Conservation (phyloP, 345 rosid genomes). For the Aquilaria sinensis region DNA sequence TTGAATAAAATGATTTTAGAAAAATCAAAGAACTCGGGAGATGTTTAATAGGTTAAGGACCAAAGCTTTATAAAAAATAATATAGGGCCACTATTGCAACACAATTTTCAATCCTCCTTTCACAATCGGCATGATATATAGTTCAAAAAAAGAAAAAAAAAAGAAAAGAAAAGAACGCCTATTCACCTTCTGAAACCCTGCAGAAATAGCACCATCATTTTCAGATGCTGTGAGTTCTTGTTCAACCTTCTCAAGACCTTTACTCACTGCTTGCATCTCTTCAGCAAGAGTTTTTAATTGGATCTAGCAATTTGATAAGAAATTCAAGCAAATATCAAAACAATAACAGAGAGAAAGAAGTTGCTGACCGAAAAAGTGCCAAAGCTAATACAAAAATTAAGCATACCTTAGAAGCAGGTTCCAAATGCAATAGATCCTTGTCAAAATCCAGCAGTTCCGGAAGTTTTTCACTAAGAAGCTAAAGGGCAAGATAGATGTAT, state of each 20-base stretch:
- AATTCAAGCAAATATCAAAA: constrained; percentile 1
- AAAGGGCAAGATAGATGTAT: constrained; percentile 11
- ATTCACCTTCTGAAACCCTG: constrained; percentile 84
- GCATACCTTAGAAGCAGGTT: constrained; percentile 94
- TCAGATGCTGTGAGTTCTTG: constrained; percentile 85
- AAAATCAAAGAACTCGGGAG: too few relatives aligned
- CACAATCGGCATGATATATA: too few relatives aligned
- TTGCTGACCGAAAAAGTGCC: neutral
- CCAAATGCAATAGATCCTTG: constrained; percentile 82
- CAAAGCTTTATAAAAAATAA: too few relatives aligned
- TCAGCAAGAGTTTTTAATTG: constrained; percentile 94
- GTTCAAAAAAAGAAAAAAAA: too few relatives aligned
- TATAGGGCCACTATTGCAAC: too few relatives aligned
- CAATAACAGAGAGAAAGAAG: neutral
- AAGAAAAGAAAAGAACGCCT: neutral
- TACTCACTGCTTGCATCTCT: constrained; percentile 98
- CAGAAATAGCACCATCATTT: constrained; percentile 76
- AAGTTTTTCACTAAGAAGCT: constrained; percentile 95
- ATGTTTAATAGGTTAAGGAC: too few relatives aligned
- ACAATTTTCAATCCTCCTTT: too few relatives aligned
- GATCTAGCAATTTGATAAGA: constrained; percentile 41
- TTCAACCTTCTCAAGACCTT: constrained; percentile 92
- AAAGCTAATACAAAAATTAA: neutral
- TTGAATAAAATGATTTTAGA: too few relatives aligned
- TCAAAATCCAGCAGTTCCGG: constrained; percentile 86